Evolutionary conservation across 768 basidiomycete species (phyloP).

Genomic region (Pulveroboletus frians): DNA sequence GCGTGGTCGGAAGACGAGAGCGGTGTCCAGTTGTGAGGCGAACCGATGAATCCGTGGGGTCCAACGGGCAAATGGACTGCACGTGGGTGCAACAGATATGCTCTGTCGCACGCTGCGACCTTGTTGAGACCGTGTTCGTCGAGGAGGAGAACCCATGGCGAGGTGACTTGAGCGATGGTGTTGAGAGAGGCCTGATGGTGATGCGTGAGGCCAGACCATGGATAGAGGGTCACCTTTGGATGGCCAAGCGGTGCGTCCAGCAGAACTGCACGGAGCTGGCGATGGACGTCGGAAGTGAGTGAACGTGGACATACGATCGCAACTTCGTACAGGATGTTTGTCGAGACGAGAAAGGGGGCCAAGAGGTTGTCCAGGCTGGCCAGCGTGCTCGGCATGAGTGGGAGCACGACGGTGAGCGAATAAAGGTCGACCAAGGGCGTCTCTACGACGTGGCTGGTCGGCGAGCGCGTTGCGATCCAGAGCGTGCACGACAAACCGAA

Average conservation of each 20-base stretch:
- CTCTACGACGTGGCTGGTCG: background rate
- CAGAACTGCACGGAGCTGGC: conserved; percentile 32
- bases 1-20: conserved; percentile 28
- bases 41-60: conserved; percentile 32
- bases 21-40: conserved; percentile 27
- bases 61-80: conserved; percentile 37
- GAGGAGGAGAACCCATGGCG: conserved; percentile 50
- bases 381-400: conserved; percentile 38
- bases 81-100: conserved; percentile 41
- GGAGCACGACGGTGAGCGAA: conserved; percentile 46
- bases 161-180: conserved; percentile 35
- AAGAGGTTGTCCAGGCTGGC: conserved; percentile 32
- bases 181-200: conserved; percentile 30
- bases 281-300: conserved; percentile 33
- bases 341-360: conserved; percentile 34
- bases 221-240: conserved; percentile 41
- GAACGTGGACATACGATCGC: conserved; percentile 42
- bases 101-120: conserved; percentile 30
- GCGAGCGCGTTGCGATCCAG: conserved; percentile 11
- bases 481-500: background rate
- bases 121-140: conserved; percentile 41
- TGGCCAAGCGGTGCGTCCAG: conserved; percentile 27
- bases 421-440: conserved; percentile 17
- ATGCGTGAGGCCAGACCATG: conserved; percentile 24
- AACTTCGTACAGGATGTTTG: conserved; percentile 39